Percentiles rank a stretch among this genome's conserved stretches.
phyloP scores from a whole-genome alignment of 306 rosid genomes.

The Ormosia semicastrata region DNA sequence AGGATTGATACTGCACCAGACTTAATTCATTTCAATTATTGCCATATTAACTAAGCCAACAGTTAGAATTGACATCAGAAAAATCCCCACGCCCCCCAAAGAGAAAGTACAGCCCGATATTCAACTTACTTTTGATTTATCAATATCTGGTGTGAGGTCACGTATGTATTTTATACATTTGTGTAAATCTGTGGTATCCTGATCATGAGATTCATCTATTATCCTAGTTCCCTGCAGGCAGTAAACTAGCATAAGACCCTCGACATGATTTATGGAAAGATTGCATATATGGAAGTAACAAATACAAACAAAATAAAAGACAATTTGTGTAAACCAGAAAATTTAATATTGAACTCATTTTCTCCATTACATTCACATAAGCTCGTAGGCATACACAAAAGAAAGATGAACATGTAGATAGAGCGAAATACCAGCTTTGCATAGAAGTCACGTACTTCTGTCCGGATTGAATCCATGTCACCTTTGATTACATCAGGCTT shows the following conservation, averaged over 20 bases:
- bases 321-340: constrained; percentile 17
- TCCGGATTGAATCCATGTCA: constrained; percentile 86
- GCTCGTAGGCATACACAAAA: not conserved
- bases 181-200: constrained; percentile 92
- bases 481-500: constrained; percentile 91
- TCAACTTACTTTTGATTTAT: constrained; percentile 64
- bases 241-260: constrained; percentile 33
- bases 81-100: not conserved
- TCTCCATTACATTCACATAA: not conserved
- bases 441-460: constrained; percentile 77
- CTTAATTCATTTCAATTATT: constrained; percentile 8
- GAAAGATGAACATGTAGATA: not conserved
- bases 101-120: constrained; percentile 1
- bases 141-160: constrained; percentile 42
- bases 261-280: constrained; percentile 15
- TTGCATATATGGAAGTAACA: constrained; percentile 2
- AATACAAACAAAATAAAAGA: not conserved
- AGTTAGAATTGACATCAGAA: not conserved
- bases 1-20: not conserved
- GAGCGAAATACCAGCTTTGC: constrained; percentile 45
- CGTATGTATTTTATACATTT: constrained; percentile 70
- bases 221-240: constrained; percentile 73
- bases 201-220: constrained; percentile 84
- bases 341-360: not conserved
- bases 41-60: not conserved